phyloP scores from a whole-genome alignment of 1,284 basidiomycete genomes.

The Vanrija humicola region DNA sequence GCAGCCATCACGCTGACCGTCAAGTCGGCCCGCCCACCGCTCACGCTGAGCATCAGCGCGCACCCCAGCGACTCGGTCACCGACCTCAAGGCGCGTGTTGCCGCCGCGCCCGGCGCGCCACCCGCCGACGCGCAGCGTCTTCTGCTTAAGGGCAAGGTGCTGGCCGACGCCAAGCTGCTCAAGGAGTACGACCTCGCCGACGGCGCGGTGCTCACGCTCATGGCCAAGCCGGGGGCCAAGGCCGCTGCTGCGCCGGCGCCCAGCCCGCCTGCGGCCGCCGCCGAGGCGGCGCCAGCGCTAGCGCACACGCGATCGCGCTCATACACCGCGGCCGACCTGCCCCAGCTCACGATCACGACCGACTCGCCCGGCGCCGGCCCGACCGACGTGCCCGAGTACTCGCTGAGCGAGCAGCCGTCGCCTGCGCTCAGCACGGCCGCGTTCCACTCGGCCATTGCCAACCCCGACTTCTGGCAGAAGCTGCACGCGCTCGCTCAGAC shows the following conservation, averaged over 20 bases:
- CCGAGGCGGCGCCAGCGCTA: background rate
- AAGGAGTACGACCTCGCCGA: slow-evolving; percentile 79
- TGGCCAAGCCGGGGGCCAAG: slow-evolving; percentile 65
- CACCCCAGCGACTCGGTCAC: slow-evolving; percentile 73
- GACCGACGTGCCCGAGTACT: slow-evolving; percentile 1
- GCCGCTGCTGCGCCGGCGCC: background rate
- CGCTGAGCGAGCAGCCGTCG: slow-evolving; percentile 10
- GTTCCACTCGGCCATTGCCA: slow-evolving; percentile 65
- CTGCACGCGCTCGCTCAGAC: slow-evolving; percentile 65
- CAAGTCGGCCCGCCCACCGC: slow-evolving; percentile 84
- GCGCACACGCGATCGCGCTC: slow-evolving; percentile 13
- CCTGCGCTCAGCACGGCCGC: slow-evolving; percentile 35
- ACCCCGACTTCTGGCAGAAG: slow-evolving; percentile 71
- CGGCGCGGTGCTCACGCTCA: slow-evolving; percentile 74
- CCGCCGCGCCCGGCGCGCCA: slow-evolving; percentile 56
- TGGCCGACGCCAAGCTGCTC: slow-evolving; percentile 77
- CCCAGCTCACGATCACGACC: slow-evolving; percentile 4
- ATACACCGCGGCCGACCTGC: background rate
- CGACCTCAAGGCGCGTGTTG: slow-evolving; percentile 68
- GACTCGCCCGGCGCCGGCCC: background rate
- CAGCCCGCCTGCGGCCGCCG: background rate
- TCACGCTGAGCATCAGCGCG: slow-evolving; percentile 62
- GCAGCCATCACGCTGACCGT: slow-evolving; percentile 65
- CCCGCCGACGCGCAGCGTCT: slow-evolving; percentile 76
- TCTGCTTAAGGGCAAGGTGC: slow-evolving; percentile 84